Conservation (phyloP, 2,329 filamentous ascomycete genomes). For the Cercospora nicotianae region DNA sequence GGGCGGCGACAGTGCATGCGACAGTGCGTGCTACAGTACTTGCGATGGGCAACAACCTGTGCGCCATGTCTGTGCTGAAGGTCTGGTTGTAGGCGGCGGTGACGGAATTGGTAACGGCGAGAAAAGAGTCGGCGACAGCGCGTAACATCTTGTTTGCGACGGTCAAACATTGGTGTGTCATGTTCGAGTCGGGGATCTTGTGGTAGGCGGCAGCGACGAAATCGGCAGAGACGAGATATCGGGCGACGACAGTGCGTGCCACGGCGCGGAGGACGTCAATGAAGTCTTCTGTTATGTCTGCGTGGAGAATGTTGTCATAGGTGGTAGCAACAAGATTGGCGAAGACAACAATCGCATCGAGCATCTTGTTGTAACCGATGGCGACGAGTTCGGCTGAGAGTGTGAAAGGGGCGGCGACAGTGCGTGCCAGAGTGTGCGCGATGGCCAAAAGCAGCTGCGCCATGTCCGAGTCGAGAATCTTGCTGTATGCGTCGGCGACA, state of each 20-base stretch:
- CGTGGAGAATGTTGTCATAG: not conserved
- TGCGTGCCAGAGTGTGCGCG: not conserved
- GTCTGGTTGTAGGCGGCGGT: not conserved
- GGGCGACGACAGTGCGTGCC: not conserved
- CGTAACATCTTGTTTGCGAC: not conserved
- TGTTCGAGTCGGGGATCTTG: not conserved
- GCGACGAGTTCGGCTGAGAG: not conserved
- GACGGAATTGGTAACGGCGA: not conserved
- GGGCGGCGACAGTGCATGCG: not conserved
- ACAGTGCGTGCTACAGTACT: not conserved
- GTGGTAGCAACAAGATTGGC: not conserved
- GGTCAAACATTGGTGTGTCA: not conserved
- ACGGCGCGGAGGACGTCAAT: not conserved
- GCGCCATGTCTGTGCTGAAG: not conserved
- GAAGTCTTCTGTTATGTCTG: not conserved
- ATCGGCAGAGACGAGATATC: not conserved
- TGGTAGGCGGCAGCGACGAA: not conserved
- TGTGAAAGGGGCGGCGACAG: not conserved
- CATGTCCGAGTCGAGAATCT: not conserved
- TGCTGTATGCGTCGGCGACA: not conserved
- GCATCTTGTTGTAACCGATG: no score
- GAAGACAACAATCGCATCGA: not conserved
- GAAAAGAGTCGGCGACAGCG: not conserved
- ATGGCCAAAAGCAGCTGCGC: not conserved
- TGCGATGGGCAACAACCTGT: not conserved